Evolutionary conservation across 1,284 basidiomycete genomes (phyloP).

Genomic region (Cyathus pygmaeus): DNA sequence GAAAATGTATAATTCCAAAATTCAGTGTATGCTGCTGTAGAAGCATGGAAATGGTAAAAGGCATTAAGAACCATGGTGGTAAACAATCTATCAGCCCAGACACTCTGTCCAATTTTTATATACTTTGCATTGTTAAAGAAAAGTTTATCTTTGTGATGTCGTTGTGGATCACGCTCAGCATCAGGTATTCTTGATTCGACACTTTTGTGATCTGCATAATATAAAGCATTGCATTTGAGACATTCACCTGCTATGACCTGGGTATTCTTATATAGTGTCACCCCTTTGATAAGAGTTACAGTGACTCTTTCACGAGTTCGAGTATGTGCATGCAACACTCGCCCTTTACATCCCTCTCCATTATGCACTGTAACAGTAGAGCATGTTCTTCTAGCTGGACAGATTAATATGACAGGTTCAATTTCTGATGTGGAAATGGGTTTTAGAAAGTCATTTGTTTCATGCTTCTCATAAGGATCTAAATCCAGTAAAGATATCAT

Average conservation of each 20-base stretch:
- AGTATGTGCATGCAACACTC: not conserved
- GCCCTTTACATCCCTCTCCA: no score
- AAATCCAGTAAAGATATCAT: no score
- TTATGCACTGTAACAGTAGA: not conserved
- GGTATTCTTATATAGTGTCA: not conserved
- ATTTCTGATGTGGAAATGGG: not conserved
- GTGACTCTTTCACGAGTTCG: not conserved
- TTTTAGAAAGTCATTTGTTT: no score
- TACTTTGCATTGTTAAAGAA: not conserved
- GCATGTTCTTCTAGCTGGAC: not conserved
- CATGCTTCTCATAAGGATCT: no score
- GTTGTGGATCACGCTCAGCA: no score
- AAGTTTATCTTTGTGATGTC: not conserved
- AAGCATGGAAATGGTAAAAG: not conserved
- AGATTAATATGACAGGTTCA: not conserved
- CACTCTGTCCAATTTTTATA: not conserved
- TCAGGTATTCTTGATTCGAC: not conserved
- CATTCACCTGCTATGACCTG: not conserved
- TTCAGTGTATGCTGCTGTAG: no score
- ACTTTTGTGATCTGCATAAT: not conserved
- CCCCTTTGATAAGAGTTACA: not conserved
- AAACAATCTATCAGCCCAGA: not conserved
- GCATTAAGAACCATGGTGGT: not conserved
- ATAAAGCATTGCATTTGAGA: not conserved
- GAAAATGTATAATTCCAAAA: no score